Conservation (phyloP, 495 filamentous ascomycete genomes). For the Penicillium canariense region DNA sequence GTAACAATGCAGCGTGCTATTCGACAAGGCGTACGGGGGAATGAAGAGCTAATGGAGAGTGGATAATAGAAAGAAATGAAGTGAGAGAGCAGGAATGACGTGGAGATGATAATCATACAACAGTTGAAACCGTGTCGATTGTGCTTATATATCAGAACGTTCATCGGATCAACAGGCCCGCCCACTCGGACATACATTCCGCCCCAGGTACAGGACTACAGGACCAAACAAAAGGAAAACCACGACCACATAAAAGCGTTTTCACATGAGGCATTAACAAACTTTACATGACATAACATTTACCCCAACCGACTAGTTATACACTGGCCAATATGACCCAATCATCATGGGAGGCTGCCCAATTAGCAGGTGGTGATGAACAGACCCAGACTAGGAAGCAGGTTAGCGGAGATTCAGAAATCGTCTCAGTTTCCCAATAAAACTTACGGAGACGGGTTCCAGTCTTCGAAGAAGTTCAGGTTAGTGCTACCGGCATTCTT, state of each 20-base stretch:
- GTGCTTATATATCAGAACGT: background rate
- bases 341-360: background rate
- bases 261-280: slow-evolving; percentile 6
- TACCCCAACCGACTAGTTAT: background rate
- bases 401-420: slow-evolving; percentile 22
- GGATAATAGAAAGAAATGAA: too few relatives aligned
- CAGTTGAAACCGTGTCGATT: slow-evolving; percentile 1
- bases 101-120: slow-evolving; percentile 13
- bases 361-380: slow-evolving; percentile 58
- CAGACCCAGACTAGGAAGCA: slow-evolving; percentile 50
- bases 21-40: too few relatives aligned
- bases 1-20: background rate
- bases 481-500: slow-evolving; percentile 49
- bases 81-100: too few relatives aligned
- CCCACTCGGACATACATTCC: background rate
- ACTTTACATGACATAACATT: slow-evolving; percentile 6
- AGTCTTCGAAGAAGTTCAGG: slow-evolving; percentile 65
- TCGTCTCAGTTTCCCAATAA: too few relatives aligned
- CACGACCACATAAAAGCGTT: slow-evolving; percentile 4
- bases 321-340: background rate
- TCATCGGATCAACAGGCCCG: background rate
- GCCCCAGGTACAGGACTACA: too few relatives aligned
- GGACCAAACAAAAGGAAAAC: slow-evolving; percentile 1
- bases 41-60: background rate
- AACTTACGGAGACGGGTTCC: slow-evolving; percentile 53